Percentiles rank a stretch among this genome's conserved stretches.
These are phyloP conservation scores for Jacaranda mimosifolia DNA, from an alignment of 257 asterid genomes.

Conservation along the genomic window DNA sequence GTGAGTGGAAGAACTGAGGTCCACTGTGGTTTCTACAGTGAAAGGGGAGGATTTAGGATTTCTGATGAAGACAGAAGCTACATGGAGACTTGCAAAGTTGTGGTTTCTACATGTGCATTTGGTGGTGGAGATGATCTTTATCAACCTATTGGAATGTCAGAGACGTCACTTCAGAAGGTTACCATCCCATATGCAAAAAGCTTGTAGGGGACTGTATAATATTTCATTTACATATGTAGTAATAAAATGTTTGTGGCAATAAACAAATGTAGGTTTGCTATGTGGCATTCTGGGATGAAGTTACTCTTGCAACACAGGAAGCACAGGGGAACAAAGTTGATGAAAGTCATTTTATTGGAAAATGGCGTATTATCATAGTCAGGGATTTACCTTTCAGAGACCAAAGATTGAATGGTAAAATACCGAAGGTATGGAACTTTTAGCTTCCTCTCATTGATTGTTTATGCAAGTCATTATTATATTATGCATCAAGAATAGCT, in stretches of 20 bases:
- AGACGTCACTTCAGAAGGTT: constrained; percentile 53
- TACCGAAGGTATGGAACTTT: constrained; percentile 82
- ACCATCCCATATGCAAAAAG: constrained; percentile 8
- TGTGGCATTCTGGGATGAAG: constrained; percentile 96
- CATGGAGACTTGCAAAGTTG: constrained; percentile 82
- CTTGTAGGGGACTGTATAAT: constrained; percentile 25
- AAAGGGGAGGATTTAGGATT: constrained; percentile 85
- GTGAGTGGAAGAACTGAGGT: constrained; percentile 60
- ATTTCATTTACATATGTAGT: constrained; percentile 33
- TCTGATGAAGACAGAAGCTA: constrained; percentile 78
- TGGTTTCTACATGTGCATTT: constrained; percentile 98
- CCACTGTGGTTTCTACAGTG: constrained; percentile 86
- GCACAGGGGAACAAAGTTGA: constrained; percentile 73
- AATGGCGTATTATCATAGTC: constrained; percentile 87
- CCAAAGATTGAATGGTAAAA: constrained; percentile 91
- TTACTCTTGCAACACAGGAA: constrained; percentile 87
- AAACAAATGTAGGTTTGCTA: constrained; percentile 77
- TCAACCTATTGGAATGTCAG: constrained; percentile 87
- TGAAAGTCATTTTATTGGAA: constrained; percentile 71
- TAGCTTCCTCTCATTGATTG: constrained; percentile 18
- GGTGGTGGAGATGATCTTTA: constrained; percentile 99
- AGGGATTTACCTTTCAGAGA: constrained; percentile 59
- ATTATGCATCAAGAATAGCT: constrained; percentile 17
- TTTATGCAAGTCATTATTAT: constrained; percentile 19
- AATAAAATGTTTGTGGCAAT: constrained; percentile 39